Evolutionary conservation across 2,329 filamentous ascomycete genomes (phyloP), one percentile per base, ranked within the genome.

Genomic region (Cladosporium velox): DNA sequence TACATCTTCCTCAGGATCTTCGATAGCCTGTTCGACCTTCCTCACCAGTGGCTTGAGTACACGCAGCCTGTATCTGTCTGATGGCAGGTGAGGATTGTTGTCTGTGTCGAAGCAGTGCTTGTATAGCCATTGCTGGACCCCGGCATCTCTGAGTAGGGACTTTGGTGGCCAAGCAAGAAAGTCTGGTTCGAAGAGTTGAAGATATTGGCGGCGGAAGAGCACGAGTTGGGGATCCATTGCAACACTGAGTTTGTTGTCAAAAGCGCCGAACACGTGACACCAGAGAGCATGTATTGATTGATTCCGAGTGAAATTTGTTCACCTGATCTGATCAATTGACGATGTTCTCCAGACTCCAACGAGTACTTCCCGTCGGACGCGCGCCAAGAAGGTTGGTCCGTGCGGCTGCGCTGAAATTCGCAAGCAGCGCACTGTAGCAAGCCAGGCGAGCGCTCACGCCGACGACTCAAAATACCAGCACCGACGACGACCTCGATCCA

Each of bases 1-100:
- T 90, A 96, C 93, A 89, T 96, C 88, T 83, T 91, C 84, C 72
- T 97, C 91, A 78, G 92, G 93, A 77, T 97, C 88, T 66, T 87
- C 83, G 58, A 96, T 92, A 38, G 90, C 86, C 34, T 83, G 80
- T 77, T 97, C 92, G 62, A 97, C 88, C 65, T 83, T 86, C 8
- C 83, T 79, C 14, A 92, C 80, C 38, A 97, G 82, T 68, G 87
- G 81, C 76, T 96, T 97, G 61, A 97, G 78, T 0, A 92, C 85
- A 67, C 87, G 85, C 18, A 90, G 78, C 70, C 88, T 87, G 75
- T 96, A 96, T 61, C 88, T 81, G 24, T 83, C 80, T 8, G 91
- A 90, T 21, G 91, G 90, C 8, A 86, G 80, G 72, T 86, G 84
- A 59, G 80, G 77, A 59, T 87, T 74, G 0, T 79, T 81, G 51